Evolutionary conservation across 495 filamentous ascomycete species (phyloP).

Genomic region (Lasiosphaeria hispida): DNA sequence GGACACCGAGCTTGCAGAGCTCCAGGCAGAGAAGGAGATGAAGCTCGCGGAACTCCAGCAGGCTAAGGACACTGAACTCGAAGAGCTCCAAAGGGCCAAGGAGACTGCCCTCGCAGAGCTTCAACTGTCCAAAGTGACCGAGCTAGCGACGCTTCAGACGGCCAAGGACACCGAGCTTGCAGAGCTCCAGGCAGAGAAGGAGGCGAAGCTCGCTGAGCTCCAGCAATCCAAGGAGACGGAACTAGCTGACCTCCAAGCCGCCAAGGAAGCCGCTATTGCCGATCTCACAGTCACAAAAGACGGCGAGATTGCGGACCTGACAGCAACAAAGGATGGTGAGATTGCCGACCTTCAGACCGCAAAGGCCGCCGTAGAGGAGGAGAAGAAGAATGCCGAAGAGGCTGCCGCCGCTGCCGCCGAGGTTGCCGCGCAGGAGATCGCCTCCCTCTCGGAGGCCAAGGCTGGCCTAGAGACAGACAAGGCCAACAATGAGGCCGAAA

Average conservation of each 20-base stretch:
- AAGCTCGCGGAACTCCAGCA: not conserved
- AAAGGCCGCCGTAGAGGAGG: conserved; percentile 26
- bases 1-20: conserved; percentile 9
- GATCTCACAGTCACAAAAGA: conserved; percentile 5
- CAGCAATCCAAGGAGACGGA: conserved; percentile 9
- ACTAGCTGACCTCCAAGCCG: conserved; percentile 1
- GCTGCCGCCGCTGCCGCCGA: conserved; percentile 30
- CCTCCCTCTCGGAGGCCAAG: conserved; percentile 23
- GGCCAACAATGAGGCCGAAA: conserved; percentile 19
- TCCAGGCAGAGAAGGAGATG: conserved; percentile 13
- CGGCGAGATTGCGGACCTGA: conserved; percentile 9
- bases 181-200: not conserved
- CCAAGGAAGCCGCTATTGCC: not conserved
- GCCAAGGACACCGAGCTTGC: conserved; percentile 1
- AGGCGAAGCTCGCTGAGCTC: conserved; percentile 5
- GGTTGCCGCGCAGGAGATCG: conserved; percentile 27
- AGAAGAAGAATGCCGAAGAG: conserved; percentile 23
- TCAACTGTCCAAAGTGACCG: not conserved
- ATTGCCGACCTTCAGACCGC: conserved; percentile 22
- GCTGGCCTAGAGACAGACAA: conserved; percentile 16
- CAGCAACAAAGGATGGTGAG: conserved; percentile 10
- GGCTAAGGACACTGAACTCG: conserved; percentile 3
- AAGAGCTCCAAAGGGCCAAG: not conserved
- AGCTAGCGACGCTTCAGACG: not conserved
- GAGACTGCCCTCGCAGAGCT: not conserved